phyloP scores from a whole-genome alignment of 495 filamentous ascomycete genomes.

The Neurospora sublineolata region DNA sequence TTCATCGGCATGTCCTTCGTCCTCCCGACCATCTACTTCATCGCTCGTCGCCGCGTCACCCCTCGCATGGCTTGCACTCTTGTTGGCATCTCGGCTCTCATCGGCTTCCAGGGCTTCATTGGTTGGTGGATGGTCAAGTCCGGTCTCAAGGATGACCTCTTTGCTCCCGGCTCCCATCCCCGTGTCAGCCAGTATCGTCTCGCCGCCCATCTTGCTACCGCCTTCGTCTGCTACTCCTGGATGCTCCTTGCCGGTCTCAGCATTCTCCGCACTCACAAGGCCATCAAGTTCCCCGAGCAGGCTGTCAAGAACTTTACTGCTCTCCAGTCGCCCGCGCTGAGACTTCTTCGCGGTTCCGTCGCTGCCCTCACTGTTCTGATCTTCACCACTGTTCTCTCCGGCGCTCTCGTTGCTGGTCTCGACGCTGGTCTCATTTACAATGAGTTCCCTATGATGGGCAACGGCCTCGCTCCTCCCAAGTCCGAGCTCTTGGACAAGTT shows the following conservation, averaged over 20 bases:
- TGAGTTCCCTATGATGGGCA: slow-evolving; percentile 92
- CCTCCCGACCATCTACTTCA: slow-evolving; percentile 76
- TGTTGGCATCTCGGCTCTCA: slow-evolving; percentile 73
- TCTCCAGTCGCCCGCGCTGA: slow-evolving; percentile 54
- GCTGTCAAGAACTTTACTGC: slow-evolving; percentile 43
- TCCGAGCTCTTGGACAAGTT: slow-evolving; percentile 72
- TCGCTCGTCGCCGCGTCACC: slow-evolving; percentile 69
- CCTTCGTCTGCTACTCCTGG: slow-evolving; percentile 80
- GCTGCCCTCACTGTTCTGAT: slow-evolving; percentile 63
- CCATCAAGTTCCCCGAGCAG: slow-evolving; percentile 50
- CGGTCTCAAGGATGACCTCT: slow-evolving; percentile 86
- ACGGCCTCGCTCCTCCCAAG: slow-evolving; percentile 65
- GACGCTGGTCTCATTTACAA: slow-evolving; percentile 97
- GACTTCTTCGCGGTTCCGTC: slow-evolving; percentile 61
- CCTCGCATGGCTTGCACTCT: slow-evolving; percentile 63
- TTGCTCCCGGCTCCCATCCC: slow-evolving; percentile 79
- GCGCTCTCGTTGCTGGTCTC: slow-evolving; percentile 84
- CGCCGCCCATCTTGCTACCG: slow-evolving; percentile 76
- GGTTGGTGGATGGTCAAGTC: slow-evolving; percentile 99
- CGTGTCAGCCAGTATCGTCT: slow-evolving; percentile 90
- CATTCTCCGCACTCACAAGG: slow-evolving; percentile 61
- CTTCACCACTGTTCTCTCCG: slow-evolving; percentile 84
- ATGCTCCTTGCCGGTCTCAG: slow-evolving; percentile 90
- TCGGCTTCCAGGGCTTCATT: slow-evolving; percentile 89
- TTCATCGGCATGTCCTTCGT: slow-evolving; percentile 84